These are phyloP conservation scores for Scheffersomyces parashehatae DNA, from an alignment of 1,139 yeast species.

Conservation along the genomic window DNA sequence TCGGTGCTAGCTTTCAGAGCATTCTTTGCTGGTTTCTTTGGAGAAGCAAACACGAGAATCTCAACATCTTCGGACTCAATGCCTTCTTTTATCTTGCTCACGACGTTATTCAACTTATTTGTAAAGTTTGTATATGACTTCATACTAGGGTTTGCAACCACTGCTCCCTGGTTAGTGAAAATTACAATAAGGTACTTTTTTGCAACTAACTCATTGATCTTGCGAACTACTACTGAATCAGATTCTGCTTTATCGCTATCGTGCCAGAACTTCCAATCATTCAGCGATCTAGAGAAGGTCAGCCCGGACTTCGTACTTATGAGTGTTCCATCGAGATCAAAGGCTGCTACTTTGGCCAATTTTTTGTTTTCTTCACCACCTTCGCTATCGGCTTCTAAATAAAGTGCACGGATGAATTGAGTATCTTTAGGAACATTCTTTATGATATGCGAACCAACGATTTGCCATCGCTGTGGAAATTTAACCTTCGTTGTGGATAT, in stretches of 20 bases:
- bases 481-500: too few relatives aligned
- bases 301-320: slow-evolving; percentile 58
- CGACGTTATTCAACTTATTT: slow-evolving; percentile 43
- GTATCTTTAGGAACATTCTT: slow-evolving; percentile 22
- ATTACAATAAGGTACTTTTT: slow-evolving; percentile 53
- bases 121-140: slow-evolving; percentile 55
- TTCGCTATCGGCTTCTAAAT: slow-evolving; percentile 1
- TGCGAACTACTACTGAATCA: slow-evolving; percentile 20
- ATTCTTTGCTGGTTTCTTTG: slow-evolving; percentile 46
- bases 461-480: slow-evolving; percentile 23
- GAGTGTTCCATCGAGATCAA: slow-evolving; percentile 78
- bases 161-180: slow-evolving; percentile 86
- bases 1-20: slow-evolving; percentile 25
- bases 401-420: not conserved
- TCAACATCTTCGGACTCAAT: slow-evolving; percentile 12
- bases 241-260: slow-evolving; percentile 13
- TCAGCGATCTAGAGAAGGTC: slow-evolving; percentile 53
- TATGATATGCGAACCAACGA: slow-evolving; percentile 37
- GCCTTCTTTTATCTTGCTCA: slow-evolving; percentile 18
- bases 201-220: slow-evolving; percentile 23
- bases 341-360: slow-evolving; percentile 51
- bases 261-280: slow-evolving; percentile 72
- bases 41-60: slow-evolving; percentile 63
- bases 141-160: slow-evolving; percentile 39
- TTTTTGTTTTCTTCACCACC: slow-evolving; percentile 3